These are phyloP conservation scores for Coprinopsis strossmayeri DNA, from an alignment of 768 basidiomycete species.

Conservation along the genomic window DNA sequence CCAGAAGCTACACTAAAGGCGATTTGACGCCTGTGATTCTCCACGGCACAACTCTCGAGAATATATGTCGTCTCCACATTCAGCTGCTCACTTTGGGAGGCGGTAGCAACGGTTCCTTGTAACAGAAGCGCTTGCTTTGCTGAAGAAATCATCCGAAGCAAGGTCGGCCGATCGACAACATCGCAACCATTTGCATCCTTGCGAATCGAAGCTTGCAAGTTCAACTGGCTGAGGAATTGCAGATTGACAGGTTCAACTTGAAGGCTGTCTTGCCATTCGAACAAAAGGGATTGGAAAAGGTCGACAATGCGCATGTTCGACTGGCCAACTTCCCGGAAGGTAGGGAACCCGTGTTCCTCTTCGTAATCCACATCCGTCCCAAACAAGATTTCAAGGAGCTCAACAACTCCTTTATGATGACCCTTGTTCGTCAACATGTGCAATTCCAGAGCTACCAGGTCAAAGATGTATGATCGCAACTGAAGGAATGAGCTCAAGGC, in stretches of 20 bases:
- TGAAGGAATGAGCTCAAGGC: slow-evolving; percentile 73
- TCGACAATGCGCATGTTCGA: slow-evolving; percentile 84
- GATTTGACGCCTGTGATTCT: slow-evolving; percentile 84
- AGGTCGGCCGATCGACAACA: slow-evolving; percentile 67
- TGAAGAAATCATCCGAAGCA: slow-evolving; percentile 61
- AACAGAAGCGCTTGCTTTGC: slow-evolving; percentile 57
- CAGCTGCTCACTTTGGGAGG: slow-evolving; percentile 59
- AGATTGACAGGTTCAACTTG: slow-evolving; percentile 50
- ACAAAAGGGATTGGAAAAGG: slow-evolving; percentile 77
- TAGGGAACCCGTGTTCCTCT: slow-evolving; percentile 43
- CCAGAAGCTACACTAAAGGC: slow-evolving; percentile 60
- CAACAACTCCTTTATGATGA: slow-evolving; percentile 64
- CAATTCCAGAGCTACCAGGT: slow-evolving; percentile 81
- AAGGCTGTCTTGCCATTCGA: slow-evolving; percentile 83
- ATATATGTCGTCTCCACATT: slow-evolving; percentile 68
- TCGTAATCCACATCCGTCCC: slow-evolving; percentile 52
- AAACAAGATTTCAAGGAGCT: slow-evolving; percentile 78
- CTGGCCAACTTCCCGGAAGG: slow-evolving; percentile 73
- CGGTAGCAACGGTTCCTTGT: slow-evolving; percentile 60
- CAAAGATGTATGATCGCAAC: slow-evolving; percentile 78
- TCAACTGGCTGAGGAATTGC: slow-evolving; percentile 58
- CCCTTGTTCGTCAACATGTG: slow-evolving; percentile 79
- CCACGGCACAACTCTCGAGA: slow-evolving; percentile 75
- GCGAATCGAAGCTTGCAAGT: slow-evolving; percentile 65
- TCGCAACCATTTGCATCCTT: slow-evolving; percentile 71